A percentile compares a stretch with the other conserved stretches of the same genome.
Evolutionary conservation across 106 monocot species (phyloP).

Genomic region (Allium cepa): DNA sequence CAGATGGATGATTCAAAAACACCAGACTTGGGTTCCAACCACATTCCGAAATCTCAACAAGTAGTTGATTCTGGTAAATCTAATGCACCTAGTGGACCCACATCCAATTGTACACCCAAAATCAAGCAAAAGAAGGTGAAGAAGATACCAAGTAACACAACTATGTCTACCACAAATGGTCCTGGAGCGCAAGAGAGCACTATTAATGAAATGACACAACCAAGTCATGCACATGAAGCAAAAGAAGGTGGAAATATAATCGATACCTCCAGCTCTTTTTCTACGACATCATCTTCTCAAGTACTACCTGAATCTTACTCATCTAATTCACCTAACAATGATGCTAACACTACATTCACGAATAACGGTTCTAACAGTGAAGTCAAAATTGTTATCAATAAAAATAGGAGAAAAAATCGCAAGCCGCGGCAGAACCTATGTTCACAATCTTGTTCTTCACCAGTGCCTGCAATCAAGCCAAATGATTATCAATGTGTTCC

Average conservation of each 20-base stretch:
- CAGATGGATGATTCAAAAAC: neutral
- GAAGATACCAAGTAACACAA: too few species aligned
- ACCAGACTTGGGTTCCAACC: neutral
- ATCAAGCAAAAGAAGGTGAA: too few species aligned
- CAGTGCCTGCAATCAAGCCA: constrained; percentile 1
- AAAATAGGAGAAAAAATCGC: neutral
- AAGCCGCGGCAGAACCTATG: constrained; percentile 7
- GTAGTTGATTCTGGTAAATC: neutral
- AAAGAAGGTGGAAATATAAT: neutral
- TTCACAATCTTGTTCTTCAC: constrained; percentile 1
- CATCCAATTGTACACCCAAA: neutral
- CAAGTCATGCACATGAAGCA: too few species aligned
- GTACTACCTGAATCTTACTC: too few species aligned
- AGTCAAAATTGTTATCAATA: too few species aligned
- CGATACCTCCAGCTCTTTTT: too few species aligned
- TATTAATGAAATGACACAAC: too few species aligned
- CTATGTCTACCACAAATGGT: too few species aligned
- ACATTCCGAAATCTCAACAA: neutral
- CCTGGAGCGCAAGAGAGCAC: too few species aligned
- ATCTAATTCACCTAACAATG: constrained; percentile 2
- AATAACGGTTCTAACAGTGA: too few species aligned
- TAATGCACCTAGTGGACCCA: constrained; percentile 5
- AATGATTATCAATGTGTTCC: neutral
- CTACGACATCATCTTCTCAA: too few species aligned
- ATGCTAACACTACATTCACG: too few species aligned